Evolutionary conservation across 2,329 filamentous ascomycete species (phyloP), one percentile per base, ranked within the genome.

Genomic region (Periconia macrospinosa): DNA sequence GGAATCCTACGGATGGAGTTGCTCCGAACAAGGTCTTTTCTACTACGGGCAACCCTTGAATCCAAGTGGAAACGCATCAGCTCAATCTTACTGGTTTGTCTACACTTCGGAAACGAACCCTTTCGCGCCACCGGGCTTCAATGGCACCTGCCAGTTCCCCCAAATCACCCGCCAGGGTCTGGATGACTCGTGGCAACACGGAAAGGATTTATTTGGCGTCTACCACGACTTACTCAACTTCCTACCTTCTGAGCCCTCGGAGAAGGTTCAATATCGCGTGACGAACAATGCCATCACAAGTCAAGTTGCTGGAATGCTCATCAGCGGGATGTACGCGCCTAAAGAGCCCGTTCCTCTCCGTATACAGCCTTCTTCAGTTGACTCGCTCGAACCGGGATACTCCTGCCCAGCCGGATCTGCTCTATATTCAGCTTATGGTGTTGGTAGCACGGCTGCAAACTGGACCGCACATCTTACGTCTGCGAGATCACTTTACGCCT

Each of bases 221-320:
- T 94, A 95, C 67, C 83, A 87, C 62, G 82, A 84, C 56, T 75
- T 90, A 6, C 79, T 94, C 0, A 67, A 76, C 2, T 90, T 93
- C 69, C 76, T 94, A 1, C 90, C 90, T 0, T 30, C 79, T 37
- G 53, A 75, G 56, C 65, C 75, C 30, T 60, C 72, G 13, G 68
- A 63, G 41, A 67, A 79, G 27, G 79, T 90, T 33, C 73, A 72
- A 46, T 93, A 87, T 72, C 82, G 90, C 49, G 89, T 93, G 11
- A 92, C 90, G 0, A 90, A 90, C 69, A 94, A 94, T 72, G 80
- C 86, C 47, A 93, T 95, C 66, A 94, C 91, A 2, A 88, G 84
- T 63, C 88, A 94, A 72, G 90, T 93, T 15, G 89, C 88, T 11
- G 83, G 87, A 52, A 90, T 91, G 83, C 71, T 93, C 7, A 80